Conservation (phyloP, 192 early-diverging fungal species). For the Dissophora globulifera region DNA sequence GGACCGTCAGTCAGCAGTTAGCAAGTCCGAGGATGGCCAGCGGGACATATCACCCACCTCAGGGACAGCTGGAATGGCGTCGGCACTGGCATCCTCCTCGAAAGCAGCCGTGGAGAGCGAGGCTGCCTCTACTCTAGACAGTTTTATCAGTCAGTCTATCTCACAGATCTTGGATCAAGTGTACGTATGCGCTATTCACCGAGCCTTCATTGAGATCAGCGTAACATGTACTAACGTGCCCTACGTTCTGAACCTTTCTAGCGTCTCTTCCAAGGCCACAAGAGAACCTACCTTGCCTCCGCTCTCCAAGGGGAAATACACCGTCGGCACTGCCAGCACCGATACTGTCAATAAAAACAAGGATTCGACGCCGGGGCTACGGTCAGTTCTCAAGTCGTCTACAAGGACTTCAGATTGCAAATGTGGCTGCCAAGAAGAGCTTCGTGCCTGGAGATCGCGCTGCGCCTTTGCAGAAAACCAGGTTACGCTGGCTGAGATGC, state of each 20-base stretch:
- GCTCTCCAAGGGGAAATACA: slow-evolving; percentile 16
- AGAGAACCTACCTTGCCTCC: slow-evolving; percentile 18
- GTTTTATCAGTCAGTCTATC: slow-evolving; percentile 31
- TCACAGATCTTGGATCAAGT: slow-evolving; percentile 26
- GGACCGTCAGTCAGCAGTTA: background rate
- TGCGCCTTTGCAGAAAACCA: slow-evolving; percentile 31
- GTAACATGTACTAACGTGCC: too few species aligned
- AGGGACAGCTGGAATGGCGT: background rate
- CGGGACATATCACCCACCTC: too few species aligned
- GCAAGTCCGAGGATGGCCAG: background rate
- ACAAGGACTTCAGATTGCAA: slow-evolving; percentile 1
- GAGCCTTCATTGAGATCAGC: too few species aligned
- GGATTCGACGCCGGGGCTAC: background rate
- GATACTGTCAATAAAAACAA: background rate
- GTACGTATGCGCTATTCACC: slow-evolving; percentile 2
- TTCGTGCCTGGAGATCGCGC: slow-evolving; percentile 16
- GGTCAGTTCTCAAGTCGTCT: slow-evolving; percentile 15
- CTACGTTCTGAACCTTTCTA: too few species aligned
- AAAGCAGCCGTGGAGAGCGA: background rate
- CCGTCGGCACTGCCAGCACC: background rate
- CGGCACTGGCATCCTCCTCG: background rate
- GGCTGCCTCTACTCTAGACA: background rate
- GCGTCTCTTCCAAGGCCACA: background rate
- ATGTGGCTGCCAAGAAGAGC: slow-evolving; percentile 35
- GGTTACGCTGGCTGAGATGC: slow-evolving; percentile 11